Conservation (phyloP, 192 early-diverging fungal genomes). For the Pecoramyces ruminantium region DNA sequence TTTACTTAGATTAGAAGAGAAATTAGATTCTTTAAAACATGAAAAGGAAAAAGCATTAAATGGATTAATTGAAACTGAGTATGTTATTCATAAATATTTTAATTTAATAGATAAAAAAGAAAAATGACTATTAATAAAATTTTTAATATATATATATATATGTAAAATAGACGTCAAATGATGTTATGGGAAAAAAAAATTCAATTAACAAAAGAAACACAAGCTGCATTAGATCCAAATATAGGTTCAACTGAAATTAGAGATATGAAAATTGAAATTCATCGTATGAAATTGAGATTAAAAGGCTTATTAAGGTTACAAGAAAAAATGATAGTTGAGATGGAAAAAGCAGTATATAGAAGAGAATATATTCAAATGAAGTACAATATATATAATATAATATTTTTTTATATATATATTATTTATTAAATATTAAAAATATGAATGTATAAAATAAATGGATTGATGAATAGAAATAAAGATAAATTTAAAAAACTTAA, state of each 20-base stretch:
- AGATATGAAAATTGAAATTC: constrained; percentile 42
- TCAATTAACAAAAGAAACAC: constrained; percentile 46
- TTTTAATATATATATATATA: not conserved
- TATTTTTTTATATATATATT: too few relatives aligned
- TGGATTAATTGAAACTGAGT: constrained; percentile 40
- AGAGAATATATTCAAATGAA: constrained; percentile 30
- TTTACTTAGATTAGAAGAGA: constrained; percentile 21
- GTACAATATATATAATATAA: not conserved
- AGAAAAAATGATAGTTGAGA: constrained; percentile 43
- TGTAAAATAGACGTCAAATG: constrained; percentile 25
- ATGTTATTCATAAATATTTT: constrained; percentile 2
- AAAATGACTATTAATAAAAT: too few relatives aligned
- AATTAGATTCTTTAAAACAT: constrained; percentile 19
- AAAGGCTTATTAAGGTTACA: constrained; percentile 38
- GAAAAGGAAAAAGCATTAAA: constrained; percentile 33
- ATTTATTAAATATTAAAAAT: too few relatives aligned
- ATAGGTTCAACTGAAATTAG: constrained; percentile 38
- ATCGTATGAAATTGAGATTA: constrained; percentile 42
- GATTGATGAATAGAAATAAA: too few relatives aligned
- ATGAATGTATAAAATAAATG: too few relatives aligned
- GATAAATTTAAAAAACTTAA: too few relatives aligned
- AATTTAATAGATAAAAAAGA: not conserved
- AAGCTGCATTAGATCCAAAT: constrained; percentile 41
- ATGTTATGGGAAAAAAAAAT: constrained; percentile 55
- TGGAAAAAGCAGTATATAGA: constrained; percentile 41